phyloP scores from a whole-genome alignment of 176 grass and related monocot genomes.

The Eremochloa ophiuroides region DNA sequence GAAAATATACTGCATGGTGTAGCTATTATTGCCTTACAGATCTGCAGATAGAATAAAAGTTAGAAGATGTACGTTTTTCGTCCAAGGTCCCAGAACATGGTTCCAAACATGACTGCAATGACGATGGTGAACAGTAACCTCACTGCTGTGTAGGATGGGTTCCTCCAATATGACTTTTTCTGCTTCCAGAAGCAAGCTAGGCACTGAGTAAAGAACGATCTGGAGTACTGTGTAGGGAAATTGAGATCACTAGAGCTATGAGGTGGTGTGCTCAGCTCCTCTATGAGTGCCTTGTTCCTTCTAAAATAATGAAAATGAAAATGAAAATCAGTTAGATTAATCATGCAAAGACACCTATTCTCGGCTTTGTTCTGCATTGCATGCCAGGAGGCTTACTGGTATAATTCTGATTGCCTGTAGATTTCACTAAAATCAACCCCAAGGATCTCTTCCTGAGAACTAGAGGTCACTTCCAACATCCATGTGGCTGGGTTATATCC shows the following conservation, averaged over 20 bases:
- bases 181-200: constrained; percentile 90
- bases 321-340: constrained; percentile 1
- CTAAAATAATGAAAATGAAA: constrained; percentile 41
- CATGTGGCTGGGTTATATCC: constrained; percentile 92
- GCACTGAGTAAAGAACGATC: constrained; percentile 57
- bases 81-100: constrained; percentile 81
- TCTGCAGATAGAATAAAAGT: not conserved
- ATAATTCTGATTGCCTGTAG: constrained; percentile 63
- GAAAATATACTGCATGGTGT: constrained; percentile 8
- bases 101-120: constrained; percentile 67
- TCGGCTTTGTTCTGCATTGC: not conserved
- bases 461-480: constrained; percentile 79
- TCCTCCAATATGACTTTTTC: constrained; percentile 73
- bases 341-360: not conserved
- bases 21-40: not conserved
- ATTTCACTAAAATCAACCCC: constrained; percentile 56
- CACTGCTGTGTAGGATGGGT: constrained; percentile 73
- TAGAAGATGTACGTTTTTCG: constrained; percentile 48
- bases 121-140: constrained; percentile 59
- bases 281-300: constrained; percentile 72
- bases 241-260: constrained; percentile 59
- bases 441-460: constrained; percentile 64
- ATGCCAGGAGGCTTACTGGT: constrained; percentile 47
- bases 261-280: constrained; percentile 54
- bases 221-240: constrained; percentile 66